Conservation (phyloP, 257 asterid genomes). For the Nicotiana undulata region DNA sequence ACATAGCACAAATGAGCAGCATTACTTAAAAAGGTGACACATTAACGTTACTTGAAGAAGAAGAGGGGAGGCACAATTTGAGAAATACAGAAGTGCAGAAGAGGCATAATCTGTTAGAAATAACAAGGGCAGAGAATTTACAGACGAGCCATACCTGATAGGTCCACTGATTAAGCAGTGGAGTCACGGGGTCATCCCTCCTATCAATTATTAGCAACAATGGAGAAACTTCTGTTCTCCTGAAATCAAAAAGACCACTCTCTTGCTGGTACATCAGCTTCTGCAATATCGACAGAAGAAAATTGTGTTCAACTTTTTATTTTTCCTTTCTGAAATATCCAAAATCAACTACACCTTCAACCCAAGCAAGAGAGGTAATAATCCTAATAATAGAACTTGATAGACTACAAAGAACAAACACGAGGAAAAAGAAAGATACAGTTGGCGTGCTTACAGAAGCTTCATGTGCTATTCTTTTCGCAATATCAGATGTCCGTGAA, state of each 20-base stretch:
- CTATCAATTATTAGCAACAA: constrained; percentile 82
- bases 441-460: constrained; percentile 54
- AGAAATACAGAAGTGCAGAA: neutral
- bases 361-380: neutral
- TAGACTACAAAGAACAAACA: neutral
- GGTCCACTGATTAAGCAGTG: constrained; percentile 96
- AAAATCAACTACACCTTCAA: constrained; percentile 1
- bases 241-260: constrained; percentile 91
- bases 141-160: constrained; percentile 58
- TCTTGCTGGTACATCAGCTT: constrained; percentile 98
- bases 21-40: neutral
- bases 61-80: neutral
- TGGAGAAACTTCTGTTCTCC: constrained; percentile 89
- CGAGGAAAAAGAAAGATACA: neutral
- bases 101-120: neutral
- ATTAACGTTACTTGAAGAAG: neutral
- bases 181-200: constrained; percentile 93
- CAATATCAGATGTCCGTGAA: constrained; percentile 79
- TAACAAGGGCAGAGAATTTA: neutral
- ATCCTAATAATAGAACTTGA: neutral
- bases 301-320: constrained; percentile 13
- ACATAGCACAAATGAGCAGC: constrained; percentile 11
- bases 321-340: constrained; percentile 3
- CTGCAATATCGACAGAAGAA: constrained; percentile 31
- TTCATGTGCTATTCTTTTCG: constrained; percentile 90